Conservation (phyloP, 441 rosid genomes). For the Adansonia rubrostipa region DNA sequence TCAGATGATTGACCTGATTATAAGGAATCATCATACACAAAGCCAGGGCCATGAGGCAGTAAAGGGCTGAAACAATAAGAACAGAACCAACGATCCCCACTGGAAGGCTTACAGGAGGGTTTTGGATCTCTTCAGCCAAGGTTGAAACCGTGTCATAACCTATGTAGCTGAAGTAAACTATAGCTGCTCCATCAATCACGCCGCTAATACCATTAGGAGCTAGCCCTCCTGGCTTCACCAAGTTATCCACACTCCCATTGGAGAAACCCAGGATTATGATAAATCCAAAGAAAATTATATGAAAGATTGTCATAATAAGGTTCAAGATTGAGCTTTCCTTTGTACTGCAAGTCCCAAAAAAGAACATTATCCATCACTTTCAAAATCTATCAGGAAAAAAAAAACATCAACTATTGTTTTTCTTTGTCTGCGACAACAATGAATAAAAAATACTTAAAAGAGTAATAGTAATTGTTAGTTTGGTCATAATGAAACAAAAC, state of each 20-base stretch:
- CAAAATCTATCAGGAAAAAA: conserved; percentile 27
- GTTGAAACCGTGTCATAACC: conserved; percentile 94
- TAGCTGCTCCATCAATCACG: conserved; percentile 79
- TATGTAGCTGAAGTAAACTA: conserved; percentile 84
- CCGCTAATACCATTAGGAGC: conserved; percentile 81
- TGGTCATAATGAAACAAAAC: conserved; percentile 12
- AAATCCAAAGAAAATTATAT: conserved; percentile 78
- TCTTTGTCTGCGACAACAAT: conserved; percentile 14
- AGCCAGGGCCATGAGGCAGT: conserved; percentile 85
- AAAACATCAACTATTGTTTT: neutral
- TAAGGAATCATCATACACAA: conserved; percentile 82
- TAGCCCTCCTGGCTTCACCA: conserved; percentile 76
- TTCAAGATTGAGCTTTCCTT: conserved; percentile 87
- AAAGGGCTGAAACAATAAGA: conserved; percentile 62
- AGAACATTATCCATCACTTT: neutral
- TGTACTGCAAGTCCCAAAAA: conserved; percentile 60
- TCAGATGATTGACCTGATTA: conserved; percentile 54
- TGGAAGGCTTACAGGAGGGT: conserved; percentile 77
- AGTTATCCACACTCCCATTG: conserved; percentile 60
- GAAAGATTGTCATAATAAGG: conserved; percentile 84
- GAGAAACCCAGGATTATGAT: conserved; percentile 64
- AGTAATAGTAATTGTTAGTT: neutral
- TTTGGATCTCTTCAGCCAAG: conserved; percentile 89
- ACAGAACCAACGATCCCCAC: conserved; percentile 87
- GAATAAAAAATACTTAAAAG: neutral